phyloP scores from a whole-genome alignment of 345 rosid species.

The Draba incana region DNA sequence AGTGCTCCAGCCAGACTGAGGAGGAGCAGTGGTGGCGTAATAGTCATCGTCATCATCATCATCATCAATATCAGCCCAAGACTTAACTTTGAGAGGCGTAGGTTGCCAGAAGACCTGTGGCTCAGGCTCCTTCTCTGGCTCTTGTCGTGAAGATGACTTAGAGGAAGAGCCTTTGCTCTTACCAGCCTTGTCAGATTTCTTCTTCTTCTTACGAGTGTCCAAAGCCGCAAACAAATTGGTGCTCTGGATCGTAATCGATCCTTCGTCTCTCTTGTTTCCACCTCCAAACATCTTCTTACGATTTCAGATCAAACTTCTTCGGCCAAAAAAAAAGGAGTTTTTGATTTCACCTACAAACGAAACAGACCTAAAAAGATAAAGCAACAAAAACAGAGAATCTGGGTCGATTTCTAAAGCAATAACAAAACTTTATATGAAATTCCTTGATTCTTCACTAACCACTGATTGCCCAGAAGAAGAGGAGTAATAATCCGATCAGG shows the following conservation, averaged over 20 bases:
- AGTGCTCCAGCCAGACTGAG: constrained; percentile 46
- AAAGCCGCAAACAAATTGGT: constrained; percentile 66
- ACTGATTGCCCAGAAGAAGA: constrained; percentile 19
- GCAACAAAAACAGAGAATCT: constrained; percentile 1
- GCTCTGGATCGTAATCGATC: constrained; percentile 54
- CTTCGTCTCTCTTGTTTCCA: constrained; percentile 57
- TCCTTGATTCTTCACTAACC: constrained; percentile 16
- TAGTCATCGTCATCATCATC: constrained; percentile 62
- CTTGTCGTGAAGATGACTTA: constrained; percentile 37
- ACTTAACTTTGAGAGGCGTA: constrained; percentile 49
- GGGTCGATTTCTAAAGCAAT: constrained; percentile 4
- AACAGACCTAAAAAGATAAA: constrained; percentile 5
- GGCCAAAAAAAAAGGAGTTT: no score
- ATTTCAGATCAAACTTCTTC: constrained; percentile 11
- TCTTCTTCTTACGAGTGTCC: constrained; percentile 60
- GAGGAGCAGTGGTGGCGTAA: constrained; percentile 59
- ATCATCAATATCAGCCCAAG: constrained; percentile 68
- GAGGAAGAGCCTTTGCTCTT: constrained; percentile 45
- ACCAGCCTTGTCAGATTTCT: constrained; percentile 53
- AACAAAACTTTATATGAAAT: constrained; percentile 1
- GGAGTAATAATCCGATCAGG: constrained; percentile 13
- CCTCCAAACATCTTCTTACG: constrained; percentile 47
- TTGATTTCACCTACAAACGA: constrained; percentile 14
- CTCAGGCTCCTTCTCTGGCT: constrained; percentile 46
- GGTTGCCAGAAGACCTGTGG: constrained; percentile 60